Conservation (phyloP, 441 rosid genomes). For the Erodium moschatum region DNA sequence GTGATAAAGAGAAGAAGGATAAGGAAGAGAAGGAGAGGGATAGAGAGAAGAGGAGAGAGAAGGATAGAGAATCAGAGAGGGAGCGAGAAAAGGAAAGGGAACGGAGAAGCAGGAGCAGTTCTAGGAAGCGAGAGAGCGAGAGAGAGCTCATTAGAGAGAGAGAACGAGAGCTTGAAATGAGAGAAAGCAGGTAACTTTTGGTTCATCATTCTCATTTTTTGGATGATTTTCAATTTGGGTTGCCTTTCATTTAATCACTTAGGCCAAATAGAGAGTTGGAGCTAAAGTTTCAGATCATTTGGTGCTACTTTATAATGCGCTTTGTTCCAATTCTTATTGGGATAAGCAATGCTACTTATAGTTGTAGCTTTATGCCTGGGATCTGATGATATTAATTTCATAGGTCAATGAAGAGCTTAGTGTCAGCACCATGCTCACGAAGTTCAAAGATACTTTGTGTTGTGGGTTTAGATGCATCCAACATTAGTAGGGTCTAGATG, state of each 20-base stretch:
- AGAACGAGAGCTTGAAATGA: conserved; percentile 29
- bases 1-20: no score
- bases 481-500: neutral
- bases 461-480: neutral
- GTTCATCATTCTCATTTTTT: no score
- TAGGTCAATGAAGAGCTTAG: neutral
- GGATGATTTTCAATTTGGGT: neutral
- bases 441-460: neutral
- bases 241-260: neutral
- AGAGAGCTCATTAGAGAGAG: conserved; percentile 23
- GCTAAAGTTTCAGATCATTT: no score
- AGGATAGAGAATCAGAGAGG: conserved; percentile 21
- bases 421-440: neutral
- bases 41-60: conserved; percentile 36
- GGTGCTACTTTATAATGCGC: no score
- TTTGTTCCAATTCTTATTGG: neutral
- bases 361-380: neutral
- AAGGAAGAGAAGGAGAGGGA: neutral
- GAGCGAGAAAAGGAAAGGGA: conserved; percentile 22
- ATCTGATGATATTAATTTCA: neutral
- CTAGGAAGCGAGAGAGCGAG: conserved; percentile 41
- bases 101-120: conserved; percentile 31
- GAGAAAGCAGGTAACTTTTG: conserved; percentile 51
- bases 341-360: neutral
- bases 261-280: neutral